A percentile compares a stretch with the other conserved stretches of the same genome.
Evolutionary conservation across 1,284 basidiomycete genomes (phyloP).

Genomic region (Ganoderma lingzhi): DNA sequence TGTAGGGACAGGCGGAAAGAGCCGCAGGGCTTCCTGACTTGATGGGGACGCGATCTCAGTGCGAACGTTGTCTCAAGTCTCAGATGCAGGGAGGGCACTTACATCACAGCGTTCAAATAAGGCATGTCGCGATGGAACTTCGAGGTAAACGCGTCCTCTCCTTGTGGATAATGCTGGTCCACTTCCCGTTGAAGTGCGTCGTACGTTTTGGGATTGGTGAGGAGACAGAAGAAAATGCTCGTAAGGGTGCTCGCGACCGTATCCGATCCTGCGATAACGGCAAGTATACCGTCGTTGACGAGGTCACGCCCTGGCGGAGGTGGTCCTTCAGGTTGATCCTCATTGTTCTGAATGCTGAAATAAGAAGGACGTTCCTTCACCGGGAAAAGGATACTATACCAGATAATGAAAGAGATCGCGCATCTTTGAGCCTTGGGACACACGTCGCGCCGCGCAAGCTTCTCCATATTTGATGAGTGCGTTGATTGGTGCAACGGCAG

Average conservation of each 20-base stretch:
- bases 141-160: conserved; percentile 37
- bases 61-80: not conserved
- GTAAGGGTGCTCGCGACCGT: conserved; percentile 38
- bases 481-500: conserved; percentile 12
- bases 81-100: conserved; percentile 15
- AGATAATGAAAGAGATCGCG: conserved; percentile 37
- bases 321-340: conserved; percentile 25
- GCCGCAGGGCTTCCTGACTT: conserved; percentile 66
- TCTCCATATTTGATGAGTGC: conserved; percentile 14
- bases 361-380: not conserved
- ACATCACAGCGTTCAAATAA: conserved; percentile 45
- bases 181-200: conserved; percentile 38
- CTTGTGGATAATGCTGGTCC: conserved; percentile 38
- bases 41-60: conserved; percentile 9
- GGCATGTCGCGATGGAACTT: conserved; percentile 37
- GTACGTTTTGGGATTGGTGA: conserved; percentile 33
- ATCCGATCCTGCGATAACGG: conserved; percentile 42
- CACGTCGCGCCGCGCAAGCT: conserved; percentile 12
- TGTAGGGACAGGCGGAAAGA: conserved; percentile 61
- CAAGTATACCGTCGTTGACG: conserved; percentile 29
- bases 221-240: conserved; percentile 34
- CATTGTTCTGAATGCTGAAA: conserved; percentile 27
- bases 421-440: conserved; percentile 13
- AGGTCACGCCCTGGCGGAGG: conserved; percentile 28
- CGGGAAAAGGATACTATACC: not conserved